Conservation (phyloP, 495 filamentous ascomycete species). For the Acidomyces sp. region DNA sequence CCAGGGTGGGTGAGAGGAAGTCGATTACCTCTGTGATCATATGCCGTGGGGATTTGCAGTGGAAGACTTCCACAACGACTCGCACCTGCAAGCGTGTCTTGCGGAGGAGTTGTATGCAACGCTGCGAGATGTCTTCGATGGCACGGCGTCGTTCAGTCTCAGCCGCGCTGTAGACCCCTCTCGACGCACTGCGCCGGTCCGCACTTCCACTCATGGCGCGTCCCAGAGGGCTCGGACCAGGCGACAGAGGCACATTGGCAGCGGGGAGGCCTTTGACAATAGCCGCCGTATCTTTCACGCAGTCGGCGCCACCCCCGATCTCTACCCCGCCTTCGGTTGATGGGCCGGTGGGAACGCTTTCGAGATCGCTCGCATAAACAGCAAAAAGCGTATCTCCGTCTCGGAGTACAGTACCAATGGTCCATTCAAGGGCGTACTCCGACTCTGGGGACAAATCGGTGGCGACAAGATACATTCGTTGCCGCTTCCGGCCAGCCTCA, state of each 20-base stretch:
- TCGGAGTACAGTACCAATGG: slow-evolving; percentile 85
- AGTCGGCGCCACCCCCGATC: slow-evolving; percentile 46
- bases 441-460: slow-evolving; percentile 90
- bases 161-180: slow-evolving; percentile 21
- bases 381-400: slow-evolving; percentile 89
- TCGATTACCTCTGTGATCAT: slow-evolving; percentile 57
- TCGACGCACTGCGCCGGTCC: background rate
- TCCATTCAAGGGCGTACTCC: slow-evolving; percentile 90
- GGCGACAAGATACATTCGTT: slow-evolving; percentile 81
- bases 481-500: slow-evolving; percentile 56
- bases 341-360: slow-evolving; percentile 43
- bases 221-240: slow-evolving; percentile 17
- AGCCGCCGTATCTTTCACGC: slow-evolving; percentile 57
- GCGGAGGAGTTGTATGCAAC: slow-evolving; percentile 68
- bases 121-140: slow-evolving; percentile 60
- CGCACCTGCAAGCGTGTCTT: slow-evolving; percentile 85
- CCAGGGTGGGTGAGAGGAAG: slow-evolving; percentile 77
- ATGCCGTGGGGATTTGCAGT: slow-evolving; percentile 78
- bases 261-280: slow-evolving; percentile 24
- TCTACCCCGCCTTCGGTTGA: slow-evolving; percentile 33
- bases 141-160: slow-evolving; percentile 70
- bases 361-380: slow-evolving; percentile 83
- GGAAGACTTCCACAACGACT: slow-evolving; percentile 86
- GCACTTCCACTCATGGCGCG: slow-evolving; percentile 1
- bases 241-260: slow-evolving; percentile 7